Conservation (phyloP, 495 filamentous ascomycete species). For the Evansstolkia leycettana region DNA sequence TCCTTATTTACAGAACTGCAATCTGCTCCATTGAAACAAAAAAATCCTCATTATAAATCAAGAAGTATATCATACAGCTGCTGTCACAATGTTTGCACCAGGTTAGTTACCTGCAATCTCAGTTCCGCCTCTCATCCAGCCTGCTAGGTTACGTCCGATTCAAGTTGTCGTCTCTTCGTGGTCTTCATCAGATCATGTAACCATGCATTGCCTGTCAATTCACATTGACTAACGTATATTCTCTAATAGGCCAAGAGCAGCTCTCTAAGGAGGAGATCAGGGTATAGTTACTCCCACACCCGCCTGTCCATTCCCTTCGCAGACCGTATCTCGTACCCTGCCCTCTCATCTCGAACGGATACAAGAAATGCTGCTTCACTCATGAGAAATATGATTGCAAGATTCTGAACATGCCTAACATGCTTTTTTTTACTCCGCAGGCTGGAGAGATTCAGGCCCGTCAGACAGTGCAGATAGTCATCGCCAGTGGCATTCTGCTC, state of each 20-base stretch:
- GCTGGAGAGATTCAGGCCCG: constrained; percentile 59
- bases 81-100: constrained; percentile 37
- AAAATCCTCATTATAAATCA: background rate
- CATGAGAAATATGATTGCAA: too few species aligned
- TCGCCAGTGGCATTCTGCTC: constrained; percentile 52
- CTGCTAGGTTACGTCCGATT: too few species aligned
- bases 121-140: too few species aligned
- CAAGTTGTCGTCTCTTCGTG: too few species aligned
- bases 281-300: constrained; percentile 13
- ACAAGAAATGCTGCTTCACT: too few species aligned
- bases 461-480: constrained; percentile 49
- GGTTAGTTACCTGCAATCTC: constrained; percentile 13
- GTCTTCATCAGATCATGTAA: too few species aligned
- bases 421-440: constrained; percentile 13
- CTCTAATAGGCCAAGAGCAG: constrained; percentile 27
- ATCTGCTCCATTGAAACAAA: too few species aligned
- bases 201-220: too few species aligned
- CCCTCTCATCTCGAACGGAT: too few species aligned
- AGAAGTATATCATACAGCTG: background rate
- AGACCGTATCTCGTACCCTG: background rate
- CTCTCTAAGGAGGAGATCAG: constrained; percentile 36
- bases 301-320: background rate
- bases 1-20: too few species aligned
- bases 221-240: background rate
- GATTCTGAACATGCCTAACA: constrained; percentile 1